Base-by-base conservation (phyloP, 1,284 basidiomycete genomes). In the Phaffia rhodozyma region DNA sequence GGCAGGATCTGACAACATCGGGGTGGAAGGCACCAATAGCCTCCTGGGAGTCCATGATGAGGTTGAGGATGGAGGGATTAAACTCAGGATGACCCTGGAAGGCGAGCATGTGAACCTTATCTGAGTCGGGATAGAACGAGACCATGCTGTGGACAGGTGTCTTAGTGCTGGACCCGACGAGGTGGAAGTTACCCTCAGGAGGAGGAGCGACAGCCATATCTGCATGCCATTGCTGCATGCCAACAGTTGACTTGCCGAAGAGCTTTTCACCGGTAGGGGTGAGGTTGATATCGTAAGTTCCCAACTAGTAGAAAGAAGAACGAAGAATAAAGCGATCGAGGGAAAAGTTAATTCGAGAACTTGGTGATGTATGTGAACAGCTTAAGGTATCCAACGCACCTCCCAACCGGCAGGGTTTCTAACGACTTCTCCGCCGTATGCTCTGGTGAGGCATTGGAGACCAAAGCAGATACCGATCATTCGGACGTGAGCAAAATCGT, bases 41-140 rank as follows among this genome's bases (percentile, higher is more conserved):
- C 38, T 43, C 38, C 13, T 43, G 38, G 13, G 38, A 43, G 38
- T 43, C 38, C 38, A 43, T 43, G 38, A 43, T 43, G 38, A 43
- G 25, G 25, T 51, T 51, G 7, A 27, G 43, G 32, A 50, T 60
- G 16, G 38, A 43, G 38, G 38, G 38, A 16, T 43, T 43, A 11
- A 66, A 60, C 60, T 81, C 80, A 7, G 79, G 79, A 69, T 81
- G 78, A 50, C 79, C 77, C 66, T 80, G 78, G 27, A 78, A 66
- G 29, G 78, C 74, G 67, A 78, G 47, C 67, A 80, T 69, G 62
- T 78, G 67, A 51, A 78, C 55, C 70, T 63, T 21, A 71, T 68
- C 5, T 73, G 71, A 4, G 75, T 76, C 16, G 73, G 76, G 71
- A 67, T 76, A 76, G 60, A 71, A 72, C 49, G 75, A 72, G 62